Evolutionary conservation across 2,329 filamentous ascomycete genomes (phyloP).

Genomic region (Fusarium nisikadoi): DNA sequence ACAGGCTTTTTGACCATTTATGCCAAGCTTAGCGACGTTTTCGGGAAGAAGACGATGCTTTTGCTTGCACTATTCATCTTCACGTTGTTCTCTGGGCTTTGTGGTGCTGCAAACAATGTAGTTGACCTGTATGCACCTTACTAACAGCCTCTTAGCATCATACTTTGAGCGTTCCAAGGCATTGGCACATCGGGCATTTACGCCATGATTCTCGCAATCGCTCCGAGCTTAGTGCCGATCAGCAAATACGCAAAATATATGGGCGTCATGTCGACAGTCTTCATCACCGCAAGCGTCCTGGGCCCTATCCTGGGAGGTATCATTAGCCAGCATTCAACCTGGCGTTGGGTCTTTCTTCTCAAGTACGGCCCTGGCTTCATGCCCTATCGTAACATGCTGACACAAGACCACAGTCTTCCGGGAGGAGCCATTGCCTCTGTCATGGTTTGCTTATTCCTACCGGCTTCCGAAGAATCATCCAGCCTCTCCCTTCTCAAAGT

Average conservation of each 20-base stretch:
- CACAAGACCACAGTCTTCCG: background rate
- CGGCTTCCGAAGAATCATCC: constrained; percentile 3
- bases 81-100: constrained; percentile 7
- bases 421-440: background rate
- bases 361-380: background rate
- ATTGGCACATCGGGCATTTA: constrained; percentile 9
- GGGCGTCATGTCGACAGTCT: constrained; percentile 9
- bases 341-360: constrained; percentile 17
- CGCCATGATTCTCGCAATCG: constrained; percentile 4
- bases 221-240: background rate
- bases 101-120: background rate
- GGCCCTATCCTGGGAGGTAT: background rate
- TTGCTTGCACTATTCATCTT: constrained; percentile 1
- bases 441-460: background rate
- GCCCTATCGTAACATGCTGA: accelerated
- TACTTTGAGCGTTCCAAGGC: constrained; percentile 1
- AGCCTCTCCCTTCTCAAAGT: background rate
- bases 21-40: constrained; percentile 6
- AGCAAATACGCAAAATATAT: constrained; percentile 11
- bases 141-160: background rate
- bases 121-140: background rate
- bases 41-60: constrained; percentile 12
- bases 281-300: constrained; percentile 3
- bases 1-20: constrained; percentile 2
- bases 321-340: constrained; percentile 9